Evolutionary conservation across 805 yeast genomes (phyloP).

Genomic region (Nakazawaea sp.): DNA sequence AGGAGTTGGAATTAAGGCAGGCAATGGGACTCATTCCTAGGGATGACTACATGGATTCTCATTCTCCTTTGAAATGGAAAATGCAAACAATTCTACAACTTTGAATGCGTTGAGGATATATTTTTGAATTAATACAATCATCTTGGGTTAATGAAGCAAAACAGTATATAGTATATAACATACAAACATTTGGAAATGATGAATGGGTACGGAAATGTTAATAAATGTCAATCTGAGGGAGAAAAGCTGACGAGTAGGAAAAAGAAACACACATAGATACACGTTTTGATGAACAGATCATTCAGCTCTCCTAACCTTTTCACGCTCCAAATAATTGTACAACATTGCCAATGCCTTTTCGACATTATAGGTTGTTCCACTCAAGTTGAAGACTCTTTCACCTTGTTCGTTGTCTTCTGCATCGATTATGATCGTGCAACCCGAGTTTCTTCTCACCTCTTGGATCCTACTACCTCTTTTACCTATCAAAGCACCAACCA

Average conservation of each 20-base stretch:
- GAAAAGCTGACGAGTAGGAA: no score
- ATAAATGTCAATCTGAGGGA: no score
- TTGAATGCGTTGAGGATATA: no score
- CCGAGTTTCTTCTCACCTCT: constrained; percentile 72
- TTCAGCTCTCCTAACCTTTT: constrained; percentile 31
- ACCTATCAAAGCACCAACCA: constrained; percentile 88
- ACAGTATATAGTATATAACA: background rate
- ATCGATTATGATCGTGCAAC: constrained; percentile 72
- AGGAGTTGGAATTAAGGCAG: constrained; percentile 4
- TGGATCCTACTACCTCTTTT: constrained; percentile 80
- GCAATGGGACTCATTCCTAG: constrained; percentile 2
- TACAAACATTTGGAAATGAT: no score
- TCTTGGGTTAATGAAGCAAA: background rate
- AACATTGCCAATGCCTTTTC: constrained; percentile 51
- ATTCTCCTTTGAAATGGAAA: constrained; percentile 15
- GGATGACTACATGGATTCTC: background rate
- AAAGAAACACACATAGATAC: no score
- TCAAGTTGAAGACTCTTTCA: constrained; percentile 64
- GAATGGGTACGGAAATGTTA: no score
- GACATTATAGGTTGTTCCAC: constrained; percentile 49
- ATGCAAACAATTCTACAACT: constrained; percentile 14
- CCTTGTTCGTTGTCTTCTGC: constrained; percentile 58
- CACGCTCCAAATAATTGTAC: constrained; percentile 52
- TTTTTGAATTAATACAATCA: no score
- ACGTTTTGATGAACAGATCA: no score